Base-by-base conservation (phyloP, 2,329 filamentous ascomycete species). In the Aspergillus thermomutatus region DNA sequence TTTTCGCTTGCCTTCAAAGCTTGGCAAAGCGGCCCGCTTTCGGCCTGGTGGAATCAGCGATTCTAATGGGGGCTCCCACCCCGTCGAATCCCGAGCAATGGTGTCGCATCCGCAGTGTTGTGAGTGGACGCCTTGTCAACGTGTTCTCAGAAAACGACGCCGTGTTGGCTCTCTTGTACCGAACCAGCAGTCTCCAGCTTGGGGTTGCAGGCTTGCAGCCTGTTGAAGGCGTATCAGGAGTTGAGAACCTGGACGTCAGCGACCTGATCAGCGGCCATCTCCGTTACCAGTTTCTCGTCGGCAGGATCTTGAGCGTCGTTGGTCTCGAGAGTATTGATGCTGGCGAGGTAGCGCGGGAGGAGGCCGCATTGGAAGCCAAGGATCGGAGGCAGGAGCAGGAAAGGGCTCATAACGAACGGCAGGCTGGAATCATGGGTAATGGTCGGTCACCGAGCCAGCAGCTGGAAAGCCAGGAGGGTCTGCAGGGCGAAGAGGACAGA, bases 71-170 rank as follows among this genome's bases (percentile, higher is more conserved):
- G 2, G 83, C 90, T 0, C 91, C 92, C 0, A 85, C 88, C 0
- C 91, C 92, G 0, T 90, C 88, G 0, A 83, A 88, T 47, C 75
- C 83, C 0, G 80, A 81, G 1, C 85, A 91, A 63, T 97, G 92
- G 92, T 83, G 87, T 47, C 80, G 84, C 40, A 85, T 96, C 63
- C 85, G 91, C 28, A 85, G 84, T 47, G 90, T 93, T 0, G 91
- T 96, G 0, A 85, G 87, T 1, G 92, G 92, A 2, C 84, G 89
- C 56, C 81, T 96, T 7, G 88, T 96, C 65, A 97, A 97, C 65
- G 91, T 93, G 8, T 96, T 88, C 74, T 93, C 90, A 1, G 86
- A 88, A 52, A 92, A 94, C 58, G 92, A 97, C 73, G 90, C 91
- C 67, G 86, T 97, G 31, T 84, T 97, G 1, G 92, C 86, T 1